Evolutionary conservation across 164 flowering plant genomes (phyloP), one percentile per base, ranked within the genome.

Genomic region (Umbellularia californica): DNA sequence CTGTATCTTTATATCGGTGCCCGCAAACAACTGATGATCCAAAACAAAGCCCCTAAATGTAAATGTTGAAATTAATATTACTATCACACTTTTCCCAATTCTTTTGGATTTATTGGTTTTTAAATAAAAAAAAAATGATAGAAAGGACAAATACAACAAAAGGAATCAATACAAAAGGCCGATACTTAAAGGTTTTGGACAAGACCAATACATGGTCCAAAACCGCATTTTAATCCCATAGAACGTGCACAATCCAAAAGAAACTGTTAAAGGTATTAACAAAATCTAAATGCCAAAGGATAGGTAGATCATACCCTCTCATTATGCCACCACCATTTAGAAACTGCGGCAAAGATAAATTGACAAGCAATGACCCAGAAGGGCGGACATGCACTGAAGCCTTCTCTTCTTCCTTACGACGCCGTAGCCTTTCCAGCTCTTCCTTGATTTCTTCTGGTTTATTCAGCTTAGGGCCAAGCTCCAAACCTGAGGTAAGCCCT

Each of bases 401-500:
- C 87, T 90, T 92, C 68, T 92, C 90, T 71, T 86, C 81, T 77
- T 91, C 94, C 77, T 86, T 89, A 69, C 52, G 81, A 23, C 90
- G 87, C 72, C 79, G 68, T 72, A 94, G 71, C 79, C 88, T 89
- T 76, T 95, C 99, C 71, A 95, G 85, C 67, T 94, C 94, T 80
- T 87, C 94, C 80, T 90, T 95, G 58, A 95, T 83, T 80, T 95
- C 97, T 70, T 94, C 97, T 3, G 79, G 91, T 83, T 86, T 92
- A 80, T 80, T 85, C 72, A 94, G 82, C 79, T 85, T 88, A 14
- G 93, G 86, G 30, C 99, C 98, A 76, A 95, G 93, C 79, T 95
- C 98, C 81, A 95, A 80, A 71, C 99, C 98, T 66, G 99, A 89
- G 64, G 75, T 90, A 72, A 95, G 50, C 22, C 99, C 99, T 84